A percentile compares a stretch with the other conserved stretches of the same genome.
Conservation (phyloP, 1,284 basidiomycete species). For the Gomphus bonarii region DNA sequence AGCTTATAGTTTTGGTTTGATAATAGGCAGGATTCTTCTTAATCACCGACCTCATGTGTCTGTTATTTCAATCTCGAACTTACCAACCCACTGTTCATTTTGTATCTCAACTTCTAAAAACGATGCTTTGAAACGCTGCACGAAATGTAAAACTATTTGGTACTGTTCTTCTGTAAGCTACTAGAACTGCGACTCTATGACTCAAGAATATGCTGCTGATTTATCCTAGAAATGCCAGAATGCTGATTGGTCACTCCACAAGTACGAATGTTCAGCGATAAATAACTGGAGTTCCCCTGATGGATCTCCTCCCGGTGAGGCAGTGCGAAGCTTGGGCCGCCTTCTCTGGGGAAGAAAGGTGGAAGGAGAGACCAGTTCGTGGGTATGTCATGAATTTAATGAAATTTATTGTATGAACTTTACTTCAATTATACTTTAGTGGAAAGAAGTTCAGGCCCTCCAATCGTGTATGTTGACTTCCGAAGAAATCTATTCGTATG, state of each 20-base stretch:
- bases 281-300: constrained; percentile 44
- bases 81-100: constrained; percentile 56
- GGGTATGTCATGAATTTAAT: constrained; percentile 36
- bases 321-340: constrained; percentile 66
- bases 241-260: constrained; percentile 69
- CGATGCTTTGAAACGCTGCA: constrained; percentile 51
- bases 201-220: background rate
- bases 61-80: constrained; percentile 53
- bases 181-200: background rate
- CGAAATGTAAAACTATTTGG: constrained; percentile 51
- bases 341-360: constrained; percentile 59
- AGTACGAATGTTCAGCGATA: constrained; percentile 65
- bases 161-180: constrained; percentile 62
- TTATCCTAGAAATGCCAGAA: constrained; percentile 63
- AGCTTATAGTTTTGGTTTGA: constrained; percentile 4
- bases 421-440: constrained; percentile 29
- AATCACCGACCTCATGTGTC: constrained; percentile 48
- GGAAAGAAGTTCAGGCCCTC: constrained; percentile 54
- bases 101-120: constrained; percentile 39
- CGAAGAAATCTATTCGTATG: background rate
- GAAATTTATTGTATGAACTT: background rate
- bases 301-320: constrained; percentile 53
- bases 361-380: constrained; percentile 40
- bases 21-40: constrained; percentile 49
- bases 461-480: constrained; percentile 55